Conservation (phyloP, 2,329 filamentous ascomycete genomes). For the Diaporthe eres region DNA sequence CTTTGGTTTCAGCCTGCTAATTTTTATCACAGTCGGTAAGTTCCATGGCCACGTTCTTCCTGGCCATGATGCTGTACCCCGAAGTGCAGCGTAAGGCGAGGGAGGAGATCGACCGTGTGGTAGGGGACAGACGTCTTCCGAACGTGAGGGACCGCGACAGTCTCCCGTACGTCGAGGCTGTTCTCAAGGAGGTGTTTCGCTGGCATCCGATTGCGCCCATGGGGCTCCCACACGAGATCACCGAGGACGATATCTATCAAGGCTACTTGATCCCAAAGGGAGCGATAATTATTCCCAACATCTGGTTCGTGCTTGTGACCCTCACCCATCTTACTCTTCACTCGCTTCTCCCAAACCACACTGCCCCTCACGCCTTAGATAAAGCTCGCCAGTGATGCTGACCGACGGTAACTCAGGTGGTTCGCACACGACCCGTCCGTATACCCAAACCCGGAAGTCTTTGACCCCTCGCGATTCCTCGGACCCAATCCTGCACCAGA, state of each 20-base stretch:
- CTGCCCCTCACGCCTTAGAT: no score
- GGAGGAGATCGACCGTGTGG: conserved; percentile 42
- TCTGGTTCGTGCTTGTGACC: conserved; percentile 41
- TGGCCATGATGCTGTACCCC: conserved; percentile 62
- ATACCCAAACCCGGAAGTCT: conserved; percentile 37
- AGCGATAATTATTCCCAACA: conserved; percentile 38
- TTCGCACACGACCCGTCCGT: conserved; percentile 42
- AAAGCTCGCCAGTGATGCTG: not conserved
- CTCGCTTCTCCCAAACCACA: not conserved
- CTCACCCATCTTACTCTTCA: not conserved
- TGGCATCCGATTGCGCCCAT: conserved; percentile 53
- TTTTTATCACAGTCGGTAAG: conserved; percentile 46
- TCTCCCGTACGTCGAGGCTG: conserved; percentile 50
- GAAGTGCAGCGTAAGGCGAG: conserved; percentile 55
- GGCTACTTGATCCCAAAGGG: conserved; percentile 50
- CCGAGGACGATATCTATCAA: conserved; percentile 47
- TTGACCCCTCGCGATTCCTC: conserved; percentile 44
- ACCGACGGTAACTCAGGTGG: conserved; percentile 42
- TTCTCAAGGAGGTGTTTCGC: conserved; percentile 50
- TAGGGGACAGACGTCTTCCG: conserved; percentile 50
- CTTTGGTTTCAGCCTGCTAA: not conserved
- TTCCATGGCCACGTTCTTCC: conserved; percentile 57
- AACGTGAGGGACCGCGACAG: conserved; percentile 46
- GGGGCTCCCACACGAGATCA: conserved; percentile 55
- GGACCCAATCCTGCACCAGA: conserved; percentile 27